phyloP scores from a whole-genome alignment of 2,329 filamentous ascomycete species.

The Scedosporium aurantiacum region DNA sequence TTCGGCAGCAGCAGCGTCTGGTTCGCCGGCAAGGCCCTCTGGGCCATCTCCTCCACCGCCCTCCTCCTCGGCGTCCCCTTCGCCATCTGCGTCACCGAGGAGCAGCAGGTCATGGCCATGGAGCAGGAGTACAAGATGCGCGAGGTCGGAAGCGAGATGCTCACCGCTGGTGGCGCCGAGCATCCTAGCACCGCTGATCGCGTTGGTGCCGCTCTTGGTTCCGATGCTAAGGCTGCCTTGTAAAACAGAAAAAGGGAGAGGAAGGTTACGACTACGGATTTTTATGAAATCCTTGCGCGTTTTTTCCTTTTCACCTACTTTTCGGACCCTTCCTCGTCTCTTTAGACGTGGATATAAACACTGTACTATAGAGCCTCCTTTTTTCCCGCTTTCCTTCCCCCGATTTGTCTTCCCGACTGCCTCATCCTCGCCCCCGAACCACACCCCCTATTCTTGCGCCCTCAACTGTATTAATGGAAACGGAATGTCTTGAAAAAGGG shows the following conservation, averaged over 20 bases:
- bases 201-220: slow-evolving; percentile 38
- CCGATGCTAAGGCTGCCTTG: slow-evolving; percentile 36
- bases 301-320: too few species aligned
- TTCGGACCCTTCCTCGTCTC: not conserved
- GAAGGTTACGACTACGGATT: too few species aligned
- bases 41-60: slow-evolving; percentile 82
- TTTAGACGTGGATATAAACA: not conserved
- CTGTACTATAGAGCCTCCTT: not conserved
- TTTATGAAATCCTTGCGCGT: too few species aligned
- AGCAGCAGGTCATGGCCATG: slow-evolving; percentile 95
- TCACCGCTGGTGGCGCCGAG: slow-evolving; percentile 27
- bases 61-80: slow-evolving; percentile 87
- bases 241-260: slow-evolving; percentile 19
- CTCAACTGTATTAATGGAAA: not conserved
- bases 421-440: not conserved
- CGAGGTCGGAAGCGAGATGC: slow-evolving; percentile 69
- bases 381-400: not conserved
- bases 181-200: slow-evolving; percentile 33
- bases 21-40: slow-evolving; percentile 77
- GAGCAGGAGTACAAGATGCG: slow-evolving; percentile 96
- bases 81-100: slow-evolving; percentile 85
- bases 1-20: slow-evolving; percentile 43
- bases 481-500: not conserved
- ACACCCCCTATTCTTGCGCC: not conserved
- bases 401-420: not conserved